Evolutionary conservation across 108 stramenopile genomes (phyloP).

Genomic region (Thalassiosira profunda): DNA sequence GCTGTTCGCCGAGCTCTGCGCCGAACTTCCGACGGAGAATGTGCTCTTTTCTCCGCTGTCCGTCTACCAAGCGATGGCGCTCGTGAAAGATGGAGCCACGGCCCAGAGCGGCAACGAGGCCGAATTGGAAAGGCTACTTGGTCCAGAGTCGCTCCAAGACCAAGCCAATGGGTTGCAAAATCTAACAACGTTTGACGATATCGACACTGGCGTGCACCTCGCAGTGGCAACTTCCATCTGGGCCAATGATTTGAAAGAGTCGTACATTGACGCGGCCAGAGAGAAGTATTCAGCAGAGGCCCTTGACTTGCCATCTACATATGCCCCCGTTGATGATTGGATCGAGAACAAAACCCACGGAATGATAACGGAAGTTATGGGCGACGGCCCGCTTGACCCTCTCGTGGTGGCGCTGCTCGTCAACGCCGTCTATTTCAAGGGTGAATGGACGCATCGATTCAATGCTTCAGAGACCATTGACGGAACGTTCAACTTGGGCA

Average conservation of each 20-base stretch:
- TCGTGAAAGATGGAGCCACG: slow-evolving; percentile 28
- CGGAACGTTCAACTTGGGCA: not conserved
- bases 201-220: slow-evolving; percentile 8
- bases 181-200: not conserved
- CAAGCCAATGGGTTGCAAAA: slow-evolving; percentile 1
- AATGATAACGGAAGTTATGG: slow-evolving; percentile 26
- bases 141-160: not conserved
- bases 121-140: slow-evolving; percentile 14
- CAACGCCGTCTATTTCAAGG: slow-evolving; percentile 40
- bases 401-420: slow-evolving; percentile 19
- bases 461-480: slow-evolving; percentile 2
- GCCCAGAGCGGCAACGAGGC: not conserved
- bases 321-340: slow-evolving; percentile 22
- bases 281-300: slow-evolving; percentile 15
- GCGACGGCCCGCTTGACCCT: slow-evolving; percentile 4
- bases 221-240: slow-evolving; percentile 26
- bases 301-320: slow-evolving; percentile 11
- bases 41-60: slow-evolving; percentile 35
- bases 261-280: slow-evolving; percentile 4
- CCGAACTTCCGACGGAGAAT: slow-evolving; percentile 1
- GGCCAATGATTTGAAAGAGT: slow-evolving; percentile 19
- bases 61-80: slow-evolving; percentile 18
- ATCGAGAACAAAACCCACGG: slow-evolving; percentile 25
- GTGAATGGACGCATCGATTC: slow-evolving; percentile 31
- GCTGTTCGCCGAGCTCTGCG: slow-evolving; percentile 9